Evolutionary conservation across 139 green algal genomes (phyloP).

Genomic region (Trebouxia sp.): DNA sequence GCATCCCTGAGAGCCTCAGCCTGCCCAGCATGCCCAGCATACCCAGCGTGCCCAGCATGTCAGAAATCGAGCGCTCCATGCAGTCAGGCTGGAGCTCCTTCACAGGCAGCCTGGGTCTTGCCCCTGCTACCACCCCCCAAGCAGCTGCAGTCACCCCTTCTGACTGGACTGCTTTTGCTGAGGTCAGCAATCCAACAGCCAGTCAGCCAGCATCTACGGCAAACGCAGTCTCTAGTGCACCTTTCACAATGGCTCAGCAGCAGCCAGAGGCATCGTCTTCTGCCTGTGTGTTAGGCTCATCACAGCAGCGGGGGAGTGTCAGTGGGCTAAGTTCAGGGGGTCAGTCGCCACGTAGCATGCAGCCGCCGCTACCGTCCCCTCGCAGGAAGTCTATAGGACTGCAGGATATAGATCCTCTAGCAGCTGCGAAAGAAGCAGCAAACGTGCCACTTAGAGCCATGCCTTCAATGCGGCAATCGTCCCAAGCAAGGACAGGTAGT

Average conservation of each 20-base stretch:
- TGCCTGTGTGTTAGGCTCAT: no score
- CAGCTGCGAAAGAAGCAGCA: background rate
- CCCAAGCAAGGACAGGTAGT: background rate
- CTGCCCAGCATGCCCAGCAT: constrained; percentile 4
- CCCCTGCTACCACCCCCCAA: background rate
- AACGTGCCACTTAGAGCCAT: background rate
- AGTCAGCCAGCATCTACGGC: no score
- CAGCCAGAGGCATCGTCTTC: background rate
- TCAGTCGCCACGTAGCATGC: background rate
- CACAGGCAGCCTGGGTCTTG: background rate
- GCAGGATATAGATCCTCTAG: background rate
- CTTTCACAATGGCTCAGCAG: background rate
- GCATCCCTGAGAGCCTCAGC: constrained; percentile 16
- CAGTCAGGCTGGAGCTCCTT: constrained; percentile 8
- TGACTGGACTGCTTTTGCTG: background rate
- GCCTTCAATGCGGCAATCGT: background rate
- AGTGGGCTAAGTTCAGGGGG: background rate
- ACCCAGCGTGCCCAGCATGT: constrained; percentile 22
- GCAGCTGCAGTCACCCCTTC: background rate
- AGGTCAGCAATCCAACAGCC: no score
- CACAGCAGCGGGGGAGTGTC: background rate
- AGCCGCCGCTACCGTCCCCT: background rate
- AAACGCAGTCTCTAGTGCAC: background rate
- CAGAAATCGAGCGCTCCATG: constrained; percentile 6
- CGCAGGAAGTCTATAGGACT: background rate